A percentile compares a stretch with the other conserved stretches of the same genome.
Conservation (phyloP, 2,329 filamentous ascomycete species). For the Trichoderma gracile region DNA sequence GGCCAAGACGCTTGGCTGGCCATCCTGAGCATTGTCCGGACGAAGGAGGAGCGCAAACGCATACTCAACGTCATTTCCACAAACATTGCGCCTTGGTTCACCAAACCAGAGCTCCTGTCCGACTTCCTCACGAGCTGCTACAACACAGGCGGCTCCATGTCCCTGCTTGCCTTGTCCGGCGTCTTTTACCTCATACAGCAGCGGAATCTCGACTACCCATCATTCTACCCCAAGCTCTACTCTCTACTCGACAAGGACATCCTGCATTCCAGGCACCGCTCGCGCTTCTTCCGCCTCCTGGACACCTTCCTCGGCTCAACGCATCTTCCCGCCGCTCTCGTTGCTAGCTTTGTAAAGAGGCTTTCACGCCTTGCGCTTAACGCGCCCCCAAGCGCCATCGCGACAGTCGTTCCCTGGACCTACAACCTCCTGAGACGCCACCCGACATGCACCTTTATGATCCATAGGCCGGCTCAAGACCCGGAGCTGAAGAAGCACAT, state of each 20-base stretch:
- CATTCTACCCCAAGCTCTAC: constrained; percentile 92
- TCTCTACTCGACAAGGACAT: constrained; percentile 83
- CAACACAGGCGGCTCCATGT: constrained; percentile 80
- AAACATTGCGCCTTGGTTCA: constrained; percentile 86
- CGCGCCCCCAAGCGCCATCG: constrained; percentile 85
- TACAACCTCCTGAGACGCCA: constrained; percentile 94
- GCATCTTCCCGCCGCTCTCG: constrained; percentile 85
- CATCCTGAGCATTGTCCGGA: constrained; percentile 67
- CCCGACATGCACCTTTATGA: constrained; percentile 91
- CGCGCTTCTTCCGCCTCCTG: constrained; percentile 86
- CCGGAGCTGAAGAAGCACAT: constrained; percentile 59
- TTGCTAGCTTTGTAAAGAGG: constrained; percentile 96
- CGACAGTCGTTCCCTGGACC: constrained; percentile 85
- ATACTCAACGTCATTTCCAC: constrained; percentile 74
- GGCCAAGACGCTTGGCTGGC: constrained; percentile 87
- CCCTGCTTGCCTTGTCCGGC: constrained; percentile 84
- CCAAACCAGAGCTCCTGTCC: constrained; percentile 83
- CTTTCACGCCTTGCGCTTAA: constrained; percentile 80
- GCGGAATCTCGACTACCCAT: constrained; percentile 93
- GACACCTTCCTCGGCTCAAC: constrained; percentile 89
- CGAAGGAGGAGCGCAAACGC: constrained; percentile 73
- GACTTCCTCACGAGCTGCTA: constrained; percentile 97
- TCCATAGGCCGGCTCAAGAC: constrained; percentile 73
- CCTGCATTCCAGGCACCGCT: constrained; percentile 91
- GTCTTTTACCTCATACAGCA: constrained; percentile 93